Evolutionary conservation across 768 basidiomycete species (phyloP).

Genomic region (Tricholoma hemisulphureum): DNA sequence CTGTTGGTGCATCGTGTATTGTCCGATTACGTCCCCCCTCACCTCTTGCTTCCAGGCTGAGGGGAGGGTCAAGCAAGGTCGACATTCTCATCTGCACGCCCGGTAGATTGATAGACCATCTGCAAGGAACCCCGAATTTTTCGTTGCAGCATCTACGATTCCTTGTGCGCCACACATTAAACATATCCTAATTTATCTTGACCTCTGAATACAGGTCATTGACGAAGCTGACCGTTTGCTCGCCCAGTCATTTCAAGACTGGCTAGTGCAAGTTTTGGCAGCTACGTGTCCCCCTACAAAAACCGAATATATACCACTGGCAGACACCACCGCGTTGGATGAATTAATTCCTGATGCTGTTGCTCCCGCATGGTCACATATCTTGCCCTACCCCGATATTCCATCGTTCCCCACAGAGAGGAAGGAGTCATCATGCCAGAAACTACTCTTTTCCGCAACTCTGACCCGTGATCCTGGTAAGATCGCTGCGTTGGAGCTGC

Average conservation of each 20-base stretch:
- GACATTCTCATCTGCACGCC: conserved; percentile 97
- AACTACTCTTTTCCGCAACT: conserved; percentile 94
- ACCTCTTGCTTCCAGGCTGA: conserved; percentile 44
- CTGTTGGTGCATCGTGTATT: conserved; percentile 36
- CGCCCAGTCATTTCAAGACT: conserved; percentile 94
- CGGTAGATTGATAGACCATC: conserved; percentile 91
- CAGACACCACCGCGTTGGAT: background rate
- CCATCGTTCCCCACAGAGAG: conserved; percentile 56
- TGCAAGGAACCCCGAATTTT: conserved; percentile 85
- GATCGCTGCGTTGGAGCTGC: conserved; percentile 75
- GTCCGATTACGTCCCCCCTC: background rate
- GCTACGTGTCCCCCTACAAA: conserved; percentile 50
- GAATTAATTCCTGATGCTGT: conserved; percentile 47
- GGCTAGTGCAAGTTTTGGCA: conserved; percentile 81
- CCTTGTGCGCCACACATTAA: conserved; percentile 53
- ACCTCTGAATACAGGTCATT: conserved; percentile 60
- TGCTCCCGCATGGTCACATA: conserved; percentile 56
- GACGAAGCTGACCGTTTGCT: conserved; percentile 98
- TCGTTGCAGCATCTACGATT: conserved; percentile 94
- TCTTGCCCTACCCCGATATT: conserved; percentile 37
- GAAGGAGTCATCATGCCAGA: conserved; percentile 76
- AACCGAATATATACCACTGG: background rate
- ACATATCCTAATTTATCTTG: conserved; percentile 1
- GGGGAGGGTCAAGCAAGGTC: conserved; percentile 86
- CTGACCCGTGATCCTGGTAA: conserved; percentile 93